phyloP scores from a whole-genome alignment of 257 asterid species.

The Craterostigma plantagineum region DNA sequence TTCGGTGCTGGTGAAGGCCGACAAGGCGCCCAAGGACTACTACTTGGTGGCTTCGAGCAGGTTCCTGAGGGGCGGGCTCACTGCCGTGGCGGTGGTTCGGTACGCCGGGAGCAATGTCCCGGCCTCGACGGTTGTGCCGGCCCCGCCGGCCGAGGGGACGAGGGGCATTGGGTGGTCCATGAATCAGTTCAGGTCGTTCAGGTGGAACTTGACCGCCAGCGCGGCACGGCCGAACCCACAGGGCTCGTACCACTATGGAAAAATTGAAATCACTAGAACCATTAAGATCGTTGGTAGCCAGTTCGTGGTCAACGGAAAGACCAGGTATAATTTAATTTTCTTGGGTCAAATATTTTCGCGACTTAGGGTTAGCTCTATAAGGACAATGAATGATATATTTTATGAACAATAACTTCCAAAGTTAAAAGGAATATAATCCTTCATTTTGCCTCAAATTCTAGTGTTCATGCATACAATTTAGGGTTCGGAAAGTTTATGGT shows the following conservation, averaged over 20 bases:
- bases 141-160: constrained; percentile 26
- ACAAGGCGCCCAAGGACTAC: constrained; percentile 26
- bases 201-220: constrained; percentile 42
- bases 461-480: too few species aligned
- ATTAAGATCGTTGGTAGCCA: constrained; percentile 23
- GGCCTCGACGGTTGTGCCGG: constrained; percentile 25
- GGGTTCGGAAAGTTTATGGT: too few species aligned
- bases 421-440: too few species aligned
- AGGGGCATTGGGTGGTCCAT: constrained; percentile 35
- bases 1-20: constrained; percentile 32
- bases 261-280: constrained; percentile 47
- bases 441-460: too few species aligned
- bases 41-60: constrained; percentile 32
- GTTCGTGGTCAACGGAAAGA: constrained; percentile 20
- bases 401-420: too few species aligned
- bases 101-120: constrained; percentile 19
- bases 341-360: too few species aligned
- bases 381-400: too few species aligned
- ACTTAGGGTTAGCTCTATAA: too few species aligned
- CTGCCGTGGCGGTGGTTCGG: constrained; percentile 20
- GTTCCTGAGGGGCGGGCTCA: constrained; percentile 18
- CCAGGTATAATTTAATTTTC: too few species aligned
- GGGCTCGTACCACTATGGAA: constrained; percentile 38
- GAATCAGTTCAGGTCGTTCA: constrained; percentile 38
- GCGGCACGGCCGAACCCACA: constrained; percentile 55